Base-by-base conservation (phyloP, 306 rosid genomes). In the Aeschynomene evenia region DNA sequence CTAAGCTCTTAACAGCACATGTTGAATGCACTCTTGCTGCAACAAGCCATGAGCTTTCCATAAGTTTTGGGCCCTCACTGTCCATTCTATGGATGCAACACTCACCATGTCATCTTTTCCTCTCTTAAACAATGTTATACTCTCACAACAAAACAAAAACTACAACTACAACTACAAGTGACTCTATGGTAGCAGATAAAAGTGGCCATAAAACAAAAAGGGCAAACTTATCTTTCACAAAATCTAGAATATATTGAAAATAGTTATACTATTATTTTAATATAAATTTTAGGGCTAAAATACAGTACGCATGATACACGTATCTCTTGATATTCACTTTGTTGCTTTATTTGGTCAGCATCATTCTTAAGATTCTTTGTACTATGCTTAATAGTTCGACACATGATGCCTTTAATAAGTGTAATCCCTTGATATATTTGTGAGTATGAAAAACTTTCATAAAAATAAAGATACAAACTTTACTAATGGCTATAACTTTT, bases 51-150 rank as follows among this genome's bases (percentile, higher is more conserved):
- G 81, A 78, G 86, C 8, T 45, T 52, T 54, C 23, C 86, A 58
- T 67, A 56, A 73, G 76, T 63, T 57, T 45, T 63, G 80, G 73
- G 15, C 71, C 85, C 65, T 76, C 74, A 49, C 16, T 28, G 16
- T 53, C 82, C 79, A 73, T 74, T 70, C 63, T 63, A 70, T 77
- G 85, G 83, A 40, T 29, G 28, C 11, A 51, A 82, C n/a, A 63
- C 40, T 53, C 52, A 66, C 75, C 86, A 78, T 4, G 51, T 78
- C 86, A 82, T 7, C 77, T 36, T 69, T 43, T 64, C 2, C 59
- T 22, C 58, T 24, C 69, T 9, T 10, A 46, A 58, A 54, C 0
- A 68, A 51, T 31, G 50, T 46, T 21, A 20, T 26, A 51, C 50
- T 66, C 28, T 63, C 6, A 72, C 64, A 53, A 75, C 6, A 75